A percentile compares a stretch with the other conserved stretches of the same genome.
Evolutionary conservation across 2,329 filamentous ascomycete genomes (phyloP).

Genomic region (Dichotomopilus funicola): DNA sequence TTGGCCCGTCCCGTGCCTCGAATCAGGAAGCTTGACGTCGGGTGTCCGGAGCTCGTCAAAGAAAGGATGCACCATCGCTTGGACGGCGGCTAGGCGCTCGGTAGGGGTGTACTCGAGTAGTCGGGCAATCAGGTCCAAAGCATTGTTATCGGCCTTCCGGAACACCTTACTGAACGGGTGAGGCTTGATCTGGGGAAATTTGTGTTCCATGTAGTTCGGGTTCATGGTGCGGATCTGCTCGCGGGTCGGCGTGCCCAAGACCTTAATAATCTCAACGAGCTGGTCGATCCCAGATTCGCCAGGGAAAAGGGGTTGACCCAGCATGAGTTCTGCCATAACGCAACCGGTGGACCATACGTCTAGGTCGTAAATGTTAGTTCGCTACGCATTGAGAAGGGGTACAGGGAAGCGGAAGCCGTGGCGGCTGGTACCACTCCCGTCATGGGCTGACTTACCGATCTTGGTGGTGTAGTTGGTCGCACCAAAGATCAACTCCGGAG

Average conservation of each 20-base stretch:
- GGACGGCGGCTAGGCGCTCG: conserved; percentile 84
- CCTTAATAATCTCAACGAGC: conserved; percentile 98
- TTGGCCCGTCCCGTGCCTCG: conserved; percentile 75
- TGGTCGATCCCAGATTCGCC: conserved; percentile 98
- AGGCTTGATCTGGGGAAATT: conserved; percentile 99
- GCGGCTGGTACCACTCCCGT: neutral
- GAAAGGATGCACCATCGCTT: conserved; percentile 97
- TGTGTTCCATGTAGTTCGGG: conserved; percentile 99
- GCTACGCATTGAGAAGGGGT: neutral
- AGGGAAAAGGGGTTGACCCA: conserved; percentile 94
- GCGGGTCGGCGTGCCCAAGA: conserved; percentile 88
- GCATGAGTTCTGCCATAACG: conserved; percentile 99
- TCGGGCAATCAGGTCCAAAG: conserved; percentile 89
- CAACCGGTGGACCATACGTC: conserved; percentile 99
- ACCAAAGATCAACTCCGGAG: conserved; percentile 95
- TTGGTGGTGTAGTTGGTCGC: conserved; percentile 99
- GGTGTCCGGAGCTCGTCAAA: conserved; percentile 95
- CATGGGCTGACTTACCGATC: conserved; percentile 66
- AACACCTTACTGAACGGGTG: conserved; percentile 99
- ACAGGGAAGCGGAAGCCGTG: neutral
- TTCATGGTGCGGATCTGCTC: conserved; percentile 99
- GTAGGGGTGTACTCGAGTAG: conserved; percentile 96
- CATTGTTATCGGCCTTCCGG: conserved; percentile 86
- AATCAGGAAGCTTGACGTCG: conserved; percentile 86
- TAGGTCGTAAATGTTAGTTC: conserved; percentile 33